Conservation (phyloP, 148 eudicot species). For the Fallopia convolvulus region DNA sequence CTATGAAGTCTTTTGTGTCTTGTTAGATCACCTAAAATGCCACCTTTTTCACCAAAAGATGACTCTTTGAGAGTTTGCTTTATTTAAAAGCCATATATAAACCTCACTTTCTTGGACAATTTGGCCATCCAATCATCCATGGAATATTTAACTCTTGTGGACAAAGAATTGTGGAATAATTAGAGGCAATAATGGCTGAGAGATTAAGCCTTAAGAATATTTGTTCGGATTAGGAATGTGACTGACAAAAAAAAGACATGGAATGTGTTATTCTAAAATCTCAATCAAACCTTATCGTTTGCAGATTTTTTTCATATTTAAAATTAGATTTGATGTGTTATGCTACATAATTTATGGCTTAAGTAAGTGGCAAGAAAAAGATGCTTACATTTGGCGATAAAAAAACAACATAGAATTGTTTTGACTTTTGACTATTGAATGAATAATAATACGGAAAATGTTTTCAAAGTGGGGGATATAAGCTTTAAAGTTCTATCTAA, state of each 20-base stretch:
- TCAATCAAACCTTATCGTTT: constrained; percentile 1
- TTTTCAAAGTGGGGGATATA: not conserved
- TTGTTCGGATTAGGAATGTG: not conserved
- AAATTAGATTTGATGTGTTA: not conserved
- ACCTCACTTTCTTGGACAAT: not conserved
- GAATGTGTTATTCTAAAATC: not conserved
- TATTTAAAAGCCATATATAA: not conserved
- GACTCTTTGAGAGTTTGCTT: not conserved
- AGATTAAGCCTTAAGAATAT: not conserved
- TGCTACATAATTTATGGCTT: not conserved
- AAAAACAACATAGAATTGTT: not conserved
- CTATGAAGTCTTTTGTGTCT: not conserved
- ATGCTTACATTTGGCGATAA: not conserved
- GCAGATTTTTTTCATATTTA: not conserved
- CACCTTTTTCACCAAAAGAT: not conserved
- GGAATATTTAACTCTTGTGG: not conserved
- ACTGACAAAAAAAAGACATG: not conserved
- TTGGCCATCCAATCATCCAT: not conserved
- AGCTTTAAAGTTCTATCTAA: not conserved
- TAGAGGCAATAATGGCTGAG: not conserved
- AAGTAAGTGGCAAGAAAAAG: not conserved
- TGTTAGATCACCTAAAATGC: constrained; percentile 1
- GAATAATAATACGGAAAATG: not conserved
- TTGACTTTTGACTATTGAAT: not conserved
- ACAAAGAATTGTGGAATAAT: not conserved